Conservation (phyloP, 1,284 basidiomycete species). For the Ganoderma resinaceum region DNA sequence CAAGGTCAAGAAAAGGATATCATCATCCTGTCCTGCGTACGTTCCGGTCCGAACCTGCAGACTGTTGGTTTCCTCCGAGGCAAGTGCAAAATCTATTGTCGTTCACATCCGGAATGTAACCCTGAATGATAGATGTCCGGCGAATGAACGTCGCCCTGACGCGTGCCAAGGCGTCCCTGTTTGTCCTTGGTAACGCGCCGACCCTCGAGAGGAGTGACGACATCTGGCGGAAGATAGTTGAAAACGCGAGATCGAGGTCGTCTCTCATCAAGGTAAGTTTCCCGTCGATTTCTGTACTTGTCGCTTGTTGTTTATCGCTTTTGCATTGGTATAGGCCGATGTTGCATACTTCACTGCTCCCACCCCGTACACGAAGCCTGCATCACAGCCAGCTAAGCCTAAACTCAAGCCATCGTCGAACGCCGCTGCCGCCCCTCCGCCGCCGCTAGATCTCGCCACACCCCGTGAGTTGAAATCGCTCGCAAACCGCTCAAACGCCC, state of each 20-base stretch:
- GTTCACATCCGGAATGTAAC: slow-evolving; percentile 15
- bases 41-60: slow-evolving; percentile 83
- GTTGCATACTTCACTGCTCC: slow-evolving; percentile 46
- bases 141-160: slow-evolving; percentile 99
- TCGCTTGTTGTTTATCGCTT: background rate
- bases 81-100: slow-evolving; percentile 37
- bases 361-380: slow-evolving; percentile 18
- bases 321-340: slow-evolving; percentile 42
- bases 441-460: slow-evolving; percentile 22
- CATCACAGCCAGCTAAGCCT: slow-evolving; percentile 23
- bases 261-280: slow-evolving; percentile 60
- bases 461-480: slow-evolving; percentile 31
- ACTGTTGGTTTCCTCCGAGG: slow-evolving; percentile 91
- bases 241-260: slow-evolving; percentile 71
- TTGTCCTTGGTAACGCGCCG: slow-evolving; percentile 90
- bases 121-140: slow-evolving; percentile 64
- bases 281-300: background rate
- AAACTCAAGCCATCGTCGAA: slow-evolving; percentile 30
- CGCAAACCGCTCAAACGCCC: slow-evolving; percentile 20
- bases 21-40: slow-evolving; percentile 94
- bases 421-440: background rate
- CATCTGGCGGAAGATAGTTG: slow-evolving; percentile 81
- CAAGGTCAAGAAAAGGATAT: slow-evolving; percentile 98
- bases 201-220: slow-evolving; percentile 88
- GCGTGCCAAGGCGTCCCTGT: slow-evolving; percentile 93